Evolutionary conservation across 2,329 filamentous ascomycete genomes (phyloP).

Genomic region (Mycosphaerella sp.): DNA sequence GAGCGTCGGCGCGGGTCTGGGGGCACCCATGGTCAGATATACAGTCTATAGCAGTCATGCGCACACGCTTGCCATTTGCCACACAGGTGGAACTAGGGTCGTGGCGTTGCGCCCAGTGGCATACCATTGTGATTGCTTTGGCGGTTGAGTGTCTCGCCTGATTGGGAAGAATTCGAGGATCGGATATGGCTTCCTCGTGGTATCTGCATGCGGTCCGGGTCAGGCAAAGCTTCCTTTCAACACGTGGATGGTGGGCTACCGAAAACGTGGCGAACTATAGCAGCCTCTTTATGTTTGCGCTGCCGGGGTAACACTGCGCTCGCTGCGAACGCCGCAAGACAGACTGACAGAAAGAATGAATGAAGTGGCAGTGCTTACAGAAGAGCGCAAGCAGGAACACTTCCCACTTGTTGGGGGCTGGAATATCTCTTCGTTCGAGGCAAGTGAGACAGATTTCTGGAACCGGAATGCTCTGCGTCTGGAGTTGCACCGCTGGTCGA

Average conservation of each 20-base stretch:
- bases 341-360: no score
- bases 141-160: no score
- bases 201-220: background rate
- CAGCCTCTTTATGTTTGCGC: background rate
- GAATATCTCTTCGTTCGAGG: slow-evolving; percentile 3
- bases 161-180: no score
- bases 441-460: slow-evolving; percentile 11
- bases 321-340: background rate
- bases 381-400: background rate
- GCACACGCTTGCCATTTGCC: no score
- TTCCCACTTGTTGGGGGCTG: background rate
- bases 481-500: slow-evolving; percentile 6
- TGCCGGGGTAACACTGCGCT: background rate
- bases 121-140: slow-evolving; percentile 11
- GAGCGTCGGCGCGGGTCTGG: slow-evolving; percentile 32
- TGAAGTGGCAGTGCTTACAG: background rate
- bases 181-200: background rate
- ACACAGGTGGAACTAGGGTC: background rate
- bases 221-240: background rate
- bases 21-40: slow-evolving; percentile 6
- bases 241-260: background rate
- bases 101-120: background rate
- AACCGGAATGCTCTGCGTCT: slow-evolving; percentile 7
- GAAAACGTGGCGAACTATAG: background rate
- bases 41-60: background rate